Evolutionary conservation across 768 basidiomycete genomes (phyloP).

Genomic region (Saitozyma podzolica): DNA sequence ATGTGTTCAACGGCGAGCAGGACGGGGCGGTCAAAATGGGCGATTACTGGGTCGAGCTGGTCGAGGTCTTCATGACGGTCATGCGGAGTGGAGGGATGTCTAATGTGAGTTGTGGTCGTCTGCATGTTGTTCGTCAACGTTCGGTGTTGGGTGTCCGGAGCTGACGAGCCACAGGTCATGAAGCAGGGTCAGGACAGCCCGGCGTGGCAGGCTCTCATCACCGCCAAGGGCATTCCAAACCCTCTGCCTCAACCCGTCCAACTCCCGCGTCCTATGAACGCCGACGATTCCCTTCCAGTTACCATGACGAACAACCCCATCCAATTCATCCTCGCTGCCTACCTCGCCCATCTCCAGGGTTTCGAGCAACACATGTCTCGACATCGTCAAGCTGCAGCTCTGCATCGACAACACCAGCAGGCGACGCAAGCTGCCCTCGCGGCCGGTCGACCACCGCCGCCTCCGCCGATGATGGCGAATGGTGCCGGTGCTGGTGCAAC

Average conservation of each 20-base stretch:
- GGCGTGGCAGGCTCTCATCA: conserved; percentile 9
- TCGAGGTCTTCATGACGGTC: conserved; percentile 36
- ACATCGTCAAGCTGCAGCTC: conserved; percentile 8
- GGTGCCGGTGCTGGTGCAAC: not conserved
- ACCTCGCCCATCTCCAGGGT: conserved; percentile 30
- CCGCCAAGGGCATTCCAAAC: conserved; percentile 30
- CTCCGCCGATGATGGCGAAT: conserved; percentile 1
- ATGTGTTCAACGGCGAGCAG: conserved; percentile 32
- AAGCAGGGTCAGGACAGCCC: conserved; percentile 7
- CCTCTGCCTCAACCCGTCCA: conserved; percentile 26
- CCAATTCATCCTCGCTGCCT: conserved; percentile 29
- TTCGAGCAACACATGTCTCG: conserved; percentile 37
- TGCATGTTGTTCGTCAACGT: not conserved
- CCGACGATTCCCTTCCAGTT: conserved; percentile 11
- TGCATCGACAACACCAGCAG: conserved; percentile 4
- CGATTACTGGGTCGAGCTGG: conserved; percentile 32
- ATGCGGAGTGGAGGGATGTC: conserved; percentile 27
- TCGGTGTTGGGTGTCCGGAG: not conserved
- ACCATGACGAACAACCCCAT: conserved; percentile 25
- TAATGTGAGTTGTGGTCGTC: conserved; percentile 17
- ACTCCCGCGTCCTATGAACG: conserved; percentile 16
- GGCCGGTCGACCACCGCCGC: conserved; percentile 14
- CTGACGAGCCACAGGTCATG: not conserved
- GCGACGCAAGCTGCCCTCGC: conserved; percentile 9
- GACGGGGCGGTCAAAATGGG: conserved; percentile 33